Evolutionary conservation across 106 monocot genomes (phyloP).

Genomic region (Dendrobium chrysotoxum): DNA sequence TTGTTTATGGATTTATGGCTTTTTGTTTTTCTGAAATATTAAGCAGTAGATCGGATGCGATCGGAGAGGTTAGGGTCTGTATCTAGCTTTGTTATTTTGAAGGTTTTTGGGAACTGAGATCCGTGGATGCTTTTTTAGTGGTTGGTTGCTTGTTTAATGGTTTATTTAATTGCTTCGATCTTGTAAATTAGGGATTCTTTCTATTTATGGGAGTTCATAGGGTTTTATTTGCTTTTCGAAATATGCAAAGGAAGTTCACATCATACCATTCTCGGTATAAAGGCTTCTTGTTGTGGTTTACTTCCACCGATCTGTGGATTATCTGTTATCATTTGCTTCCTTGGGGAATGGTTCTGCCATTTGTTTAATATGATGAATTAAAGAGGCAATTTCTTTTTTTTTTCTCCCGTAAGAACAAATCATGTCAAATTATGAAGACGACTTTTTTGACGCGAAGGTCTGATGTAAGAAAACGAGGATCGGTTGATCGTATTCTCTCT

Average conservation of each 20-base stretch:
- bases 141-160: background rate
- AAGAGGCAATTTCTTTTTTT: no score
- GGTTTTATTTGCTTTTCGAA: background rate
- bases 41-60: background rate
- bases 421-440: no score
- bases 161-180: background rate
- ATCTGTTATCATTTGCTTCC: background rate
- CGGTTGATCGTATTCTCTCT: no score
- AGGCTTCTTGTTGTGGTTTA: background rate
- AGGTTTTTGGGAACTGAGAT: background rate
- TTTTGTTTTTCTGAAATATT: background rate
- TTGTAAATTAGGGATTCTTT: background rate
- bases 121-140: background rate
- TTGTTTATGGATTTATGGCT: background rate
- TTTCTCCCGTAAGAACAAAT: no score
- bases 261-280: background rate
- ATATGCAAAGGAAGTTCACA: background rate
- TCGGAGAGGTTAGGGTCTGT: background rate
- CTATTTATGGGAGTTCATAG: background rate
- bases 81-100: background rate
- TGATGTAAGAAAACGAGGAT: no score
- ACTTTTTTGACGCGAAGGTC: no score
- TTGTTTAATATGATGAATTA: background rate
- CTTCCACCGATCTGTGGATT: background rate
- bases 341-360: background rate